Conservation (phyloP, 2,329 filamentous ascomycete species). For the Purpureocillium takamizusanense region DNA sequence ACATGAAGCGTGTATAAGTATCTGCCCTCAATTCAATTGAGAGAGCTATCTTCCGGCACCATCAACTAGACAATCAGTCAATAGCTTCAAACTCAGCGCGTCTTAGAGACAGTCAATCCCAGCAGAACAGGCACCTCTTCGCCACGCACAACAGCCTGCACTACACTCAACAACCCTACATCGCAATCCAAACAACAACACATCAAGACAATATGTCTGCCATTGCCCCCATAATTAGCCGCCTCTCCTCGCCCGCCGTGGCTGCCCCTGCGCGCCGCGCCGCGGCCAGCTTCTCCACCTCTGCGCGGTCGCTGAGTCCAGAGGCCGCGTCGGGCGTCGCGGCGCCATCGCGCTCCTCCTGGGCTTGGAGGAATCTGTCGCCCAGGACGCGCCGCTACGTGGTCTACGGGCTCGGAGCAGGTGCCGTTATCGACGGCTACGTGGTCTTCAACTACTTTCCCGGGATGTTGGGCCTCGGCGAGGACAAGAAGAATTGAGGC, state of each 20-base stretch:
- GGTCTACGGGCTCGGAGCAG: constrained; percentile 9
- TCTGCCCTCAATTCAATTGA: no score
- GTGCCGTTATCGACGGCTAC: constrained; percentile 14
- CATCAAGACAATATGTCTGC: constrained; percentile 10
- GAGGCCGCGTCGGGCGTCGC: not conserved
- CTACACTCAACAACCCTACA: no score
- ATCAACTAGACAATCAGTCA: constrained; percentile 1
- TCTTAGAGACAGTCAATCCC: no score
- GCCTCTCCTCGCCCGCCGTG: constrained; percentile 8
- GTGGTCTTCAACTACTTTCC: constrained; percentile 19
- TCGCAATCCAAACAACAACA: not conserved
- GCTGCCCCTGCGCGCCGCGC: constrained; percentile 7
- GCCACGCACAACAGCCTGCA: no score
- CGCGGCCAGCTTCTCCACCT: constrained; percentile 14
- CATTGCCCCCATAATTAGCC: constrained; percentile 6
- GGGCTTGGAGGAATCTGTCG: constrained; percentile 18
- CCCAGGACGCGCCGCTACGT: constrained; percentile 16
- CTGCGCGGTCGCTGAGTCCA: constrained; percentile 7
- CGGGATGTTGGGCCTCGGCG: constrained; percentile 4
- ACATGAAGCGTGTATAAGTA: constrained; percentile 1
- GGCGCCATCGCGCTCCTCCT: not conserved
- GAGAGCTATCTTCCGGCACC: no score
- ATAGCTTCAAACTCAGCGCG: constrained; percentile 1
- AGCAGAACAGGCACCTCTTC: no score
- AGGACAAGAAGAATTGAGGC: constrained; percentile 1